phyloP scores from a whole-genome alignment of 2,329 filamentous ascomycete genomes.

The Paramyrothecium sp. region DNA sequence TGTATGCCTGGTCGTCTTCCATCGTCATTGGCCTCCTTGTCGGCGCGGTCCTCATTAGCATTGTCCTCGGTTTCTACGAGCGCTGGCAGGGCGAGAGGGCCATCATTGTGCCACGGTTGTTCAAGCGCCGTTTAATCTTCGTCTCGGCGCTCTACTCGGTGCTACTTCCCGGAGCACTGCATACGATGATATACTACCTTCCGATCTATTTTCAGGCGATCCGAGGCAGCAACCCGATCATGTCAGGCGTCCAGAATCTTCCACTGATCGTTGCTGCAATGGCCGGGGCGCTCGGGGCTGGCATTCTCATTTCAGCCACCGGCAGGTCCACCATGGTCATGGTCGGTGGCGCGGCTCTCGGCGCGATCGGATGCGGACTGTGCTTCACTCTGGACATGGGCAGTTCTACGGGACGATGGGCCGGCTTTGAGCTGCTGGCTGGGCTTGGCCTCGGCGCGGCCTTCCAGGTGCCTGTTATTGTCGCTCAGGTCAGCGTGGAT shows the following conservation, averaged over 20 bases:
- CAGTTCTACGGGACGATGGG: constrained; percentile 42
- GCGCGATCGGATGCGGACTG: constrained; percentile 41
- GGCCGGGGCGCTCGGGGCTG: constrained; percentile 37
- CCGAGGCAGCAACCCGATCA: constrained; percentile 35
- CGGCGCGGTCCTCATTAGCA: constrained; percentile 31
- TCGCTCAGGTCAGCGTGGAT: constrained; percentile 9
- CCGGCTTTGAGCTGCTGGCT: constrained; percentile 51
- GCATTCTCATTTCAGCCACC: constrained; percentile 34
- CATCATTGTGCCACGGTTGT: constrained; percentile 38
- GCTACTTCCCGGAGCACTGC: constrained; percentile 41
- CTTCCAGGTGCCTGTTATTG: constrained; percentile 51
- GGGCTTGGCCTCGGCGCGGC: constrained; percentile 45
- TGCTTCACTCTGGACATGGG: constrained; percentile 38
- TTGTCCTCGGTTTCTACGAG: constrained; percentile 34
- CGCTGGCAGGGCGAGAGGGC: constrained; percentile 43
- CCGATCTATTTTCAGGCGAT: constrained; percentile 47
- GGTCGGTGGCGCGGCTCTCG: constrained; percentile 40
- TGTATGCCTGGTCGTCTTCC: constrained; percentile 39
- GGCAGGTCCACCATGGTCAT: constrained; percentile 44
- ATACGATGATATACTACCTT: constrained; percentile 44
- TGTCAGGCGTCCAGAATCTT: constrained; percentile 42
- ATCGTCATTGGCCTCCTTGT: constrained; percentile 42
- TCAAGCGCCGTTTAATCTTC: constrained; percentile 35
- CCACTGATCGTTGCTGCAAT: constrained; percentile 44
- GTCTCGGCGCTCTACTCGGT: constrained; percentile 38